Evolutionary conservation across 352 stramenopile species (phyloP).

Genomic region (Phytophthora brassicae): DNA sequence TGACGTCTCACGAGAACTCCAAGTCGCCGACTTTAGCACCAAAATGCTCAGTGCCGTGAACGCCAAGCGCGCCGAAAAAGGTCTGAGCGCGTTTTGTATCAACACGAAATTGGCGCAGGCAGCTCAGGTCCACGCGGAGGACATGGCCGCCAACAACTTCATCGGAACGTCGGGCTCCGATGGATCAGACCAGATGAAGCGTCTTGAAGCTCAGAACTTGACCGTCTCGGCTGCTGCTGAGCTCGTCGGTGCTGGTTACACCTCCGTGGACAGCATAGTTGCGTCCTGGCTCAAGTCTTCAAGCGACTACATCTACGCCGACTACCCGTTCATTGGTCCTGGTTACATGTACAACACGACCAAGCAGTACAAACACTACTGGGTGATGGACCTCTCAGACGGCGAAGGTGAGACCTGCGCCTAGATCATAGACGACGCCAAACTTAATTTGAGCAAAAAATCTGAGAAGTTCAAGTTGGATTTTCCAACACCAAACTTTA

Average conservation of each 20-base stretch:
- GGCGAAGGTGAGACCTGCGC: constrained; percentile 19
- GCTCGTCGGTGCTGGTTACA: constrained; percentile 46
- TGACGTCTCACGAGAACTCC: constrained; percentile 21
- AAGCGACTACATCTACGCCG: constrained; percentile 34
- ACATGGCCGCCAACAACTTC: constrained; percentile 29
- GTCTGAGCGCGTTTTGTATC: constrained; percentile 37
- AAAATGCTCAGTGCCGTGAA: constrained; percentile 42
- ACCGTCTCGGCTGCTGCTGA: constrained; percentile 22
- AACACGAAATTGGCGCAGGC: constrained; percentile 39
- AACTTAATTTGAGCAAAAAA: no score
- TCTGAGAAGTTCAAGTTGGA: no score
- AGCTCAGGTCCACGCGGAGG: constrained; percentile 22
- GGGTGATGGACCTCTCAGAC: constrained; percentile 31
- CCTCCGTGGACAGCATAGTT: constrained; percentile 33
- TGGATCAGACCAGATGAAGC: constrained; percentile 30
- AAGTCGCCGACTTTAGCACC: constrained; percentile 38
- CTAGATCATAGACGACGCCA: constrained; percentile 12
- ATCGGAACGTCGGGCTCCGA: constrained; percentile 28
- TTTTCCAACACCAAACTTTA: background rate
- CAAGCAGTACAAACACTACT: constrained; percentile 41
- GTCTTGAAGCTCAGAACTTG: constrained; percentile 31
- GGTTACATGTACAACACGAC: constrained; percentile 37
- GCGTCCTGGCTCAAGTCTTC: constrained; percentile 40
- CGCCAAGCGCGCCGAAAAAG: constrained; percentile 36
- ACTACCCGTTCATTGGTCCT: constrained; percentile 30